Base-by-base conservation (phyloP, 257 asterid species). In the Fraxinus anomala region DNA sequence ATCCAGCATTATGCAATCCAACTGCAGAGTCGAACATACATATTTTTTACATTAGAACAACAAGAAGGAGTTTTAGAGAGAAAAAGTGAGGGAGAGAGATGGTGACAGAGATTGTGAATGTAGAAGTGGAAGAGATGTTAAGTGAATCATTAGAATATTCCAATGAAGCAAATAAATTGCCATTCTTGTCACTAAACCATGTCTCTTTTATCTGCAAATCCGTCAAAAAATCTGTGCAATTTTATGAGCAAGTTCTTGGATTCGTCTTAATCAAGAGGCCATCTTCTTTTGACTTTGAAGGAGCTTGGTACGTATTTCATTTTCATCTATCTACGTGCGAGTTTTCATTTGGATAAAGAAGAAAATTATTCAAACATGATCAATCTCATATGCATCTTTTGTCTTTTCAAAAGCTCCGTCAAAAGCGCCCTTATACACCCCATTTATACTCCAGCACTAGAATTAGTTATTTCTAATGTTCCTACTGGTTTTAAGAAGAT, bases 221-320 rank as follows among this genome's bases (percentile, higher is more conserved):
- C 13, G 74, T 83, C 61, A 81, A 83, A 68, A 73, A 72, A 68
- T 83, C 86, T 6, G 74, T 83, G 72, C 83, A 70, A 40, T 82
- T 82, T 66, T 82, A 82, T 74, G 79, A 80, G 39, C 76, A 79
- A 0, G 67, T 82, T 75, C 83, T 82, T 79, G 86, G 86, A 5
- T 82, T 82, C 70, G 42, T 82, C 77, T 81, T 82, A 2, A 67
- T 82, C 68, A 82, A 80, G 34, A 79, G 86, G 42, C 86, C 86
- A 34, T 75, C 83, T 44, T 82, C 86, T 14, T 82, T 82, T 67
- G 28, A 79, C 16, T 82, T 82, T 65, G 83, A 79, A 75, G 86
- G 86, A 63, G 86, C 86, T 69, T 82, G 83, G 85, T 82, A 31
- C 13, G 54, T 73, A 1, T 56, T 2, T 5, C 23, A 56, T 56